Evolutionary conservation across 2,329 filamentous ascomycete genomes (phyloP), one percentile per base, ranked within the genome.

Genomic region (Bipolaris victoriae): DNA sequence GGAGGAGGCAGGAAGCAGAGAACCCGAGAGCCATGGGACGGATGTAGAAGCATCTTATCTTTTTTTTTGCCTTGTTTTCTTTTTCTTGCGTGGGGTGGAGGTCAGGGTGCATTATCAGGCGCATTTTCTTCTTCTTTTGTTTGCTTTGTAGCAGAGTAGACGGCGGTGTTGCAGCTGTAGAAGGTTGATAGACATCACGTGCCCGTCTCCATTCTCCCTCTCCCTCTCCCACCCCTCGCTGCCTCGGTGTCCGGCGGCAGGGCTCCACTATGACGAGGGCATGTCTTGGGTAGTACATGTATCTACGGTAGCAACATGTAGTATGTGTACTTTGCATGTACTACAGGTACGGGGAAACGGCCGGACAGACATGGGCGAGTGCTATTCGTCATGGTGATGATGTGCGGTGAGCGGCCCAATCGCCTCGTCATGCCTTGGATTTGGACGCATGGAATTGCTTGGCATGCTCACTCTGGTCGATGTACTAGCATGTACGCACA

Each of bases 11-110:
- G 48, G 92, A 97, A 76, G 92, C 94, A 5, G 80, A 86, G 62
- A 90, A 97, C 81, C 93, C 93, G 43, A 85, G 93, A 70, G 83
- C 89, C 63, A 85, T 87, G 60, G 84, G 89, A 64, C 85, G 88
- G 59, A 87, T 87, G 76, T 70, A 44, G 58, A 20, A 5, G 29
- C 29, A 4, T 31, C 29, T 11, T 31, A 31, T 29, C 9, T 26
- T 11, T 29, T 29, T 16, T 16, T 29, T 29, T 29, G 26, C 3
- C 26, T 29, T 29, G 26, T 31, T 31, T 31, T 31, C 1, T 31
- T 31, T 13, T 13, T 9, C 7, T 13, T 13, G 2, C 29, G 1
- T 6, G 15, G 15, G 48, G 46, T 31, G 47, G n/a, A 45, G n/a
- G 43, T 7, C 29, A 46, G 16, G 43, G 26, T 58, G 58, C 58